phyloP scores from a whole-genome alignment of 2,329 filamentous ascomycete species.

The Graphium sp. region DNA sequence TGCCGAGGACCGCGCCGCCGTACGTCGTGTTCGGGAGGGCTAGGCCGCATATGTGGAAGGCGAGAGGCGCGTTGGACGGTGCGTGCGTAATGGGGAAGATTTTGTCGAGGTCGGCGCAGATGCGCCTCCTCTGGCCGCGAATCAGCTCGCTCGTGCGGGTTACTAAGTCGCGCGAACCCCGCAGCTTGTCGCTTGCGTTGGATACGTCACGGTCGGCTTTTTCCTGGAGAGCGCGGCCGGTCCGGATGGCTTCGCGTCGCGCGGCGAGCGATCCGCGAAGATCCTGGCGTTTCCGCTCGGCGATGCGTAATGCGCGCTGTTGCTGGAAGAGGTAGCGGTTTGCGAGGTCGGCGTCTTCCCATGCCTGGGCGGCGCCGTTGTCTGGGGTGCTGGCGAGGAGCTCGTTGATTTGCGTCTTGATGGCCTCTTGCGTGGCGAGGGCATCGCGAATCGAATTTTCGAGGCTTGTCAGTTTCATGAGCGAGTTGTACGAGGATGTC shows the following conservation, averaged over 20 bases:
- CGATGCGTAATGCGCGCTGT: constrained; percentile 44
- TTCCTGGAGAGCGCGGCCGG: constrained; percentile 42
- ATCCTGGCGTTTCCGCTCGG: constrained; percentile 47
- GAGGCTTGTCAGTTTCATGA: constrained; percentile 78
- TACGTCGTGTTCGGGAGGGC: constrained; percentile 68
- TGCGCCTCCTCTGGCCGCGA: constrained; percentile 72
- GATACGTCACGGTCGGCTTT: constrained; percentile 43
- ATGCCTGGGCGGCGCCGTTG: constrained; percentile 26
- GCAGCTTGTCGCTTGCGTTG: constrained; percentile 41
- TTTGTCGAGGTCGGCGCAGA: constrained; percentile 63
- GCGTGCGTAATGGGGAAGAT: constrained; percentile 68
- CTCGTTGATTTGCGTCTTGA: constrained; percentile 64
- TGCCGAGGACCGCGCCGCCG: constrained; percentile 34
- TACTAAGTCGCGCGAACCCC: constrained; percentile 35
- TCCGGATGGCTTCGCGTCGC: constrained; percentile 49
- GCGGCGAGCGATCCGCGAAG: constrained; percentile 48
- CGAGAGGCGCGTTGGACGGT: constrained; percentile 40
- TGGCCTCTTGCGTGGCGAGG: constrained; percentile 53
- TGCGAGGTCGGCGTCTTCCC: constrained; percentile 29
- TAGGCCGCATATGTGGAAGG: constrained; percentile 70
- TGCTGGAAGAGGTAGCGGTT: constrained; percentile 43
- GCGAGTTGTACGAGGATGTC: constrained; percentile 70
- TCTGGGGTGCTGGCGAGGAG: constrained; percentile 24
- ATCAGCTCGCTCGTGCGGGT: constrained; percentile 45
- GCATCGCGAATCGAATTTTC: constrained; percentile 88